Evolutionary conservation across 257 asterid species (phyloP).

Genomic region (Eucommia ulmoides): DNA sequence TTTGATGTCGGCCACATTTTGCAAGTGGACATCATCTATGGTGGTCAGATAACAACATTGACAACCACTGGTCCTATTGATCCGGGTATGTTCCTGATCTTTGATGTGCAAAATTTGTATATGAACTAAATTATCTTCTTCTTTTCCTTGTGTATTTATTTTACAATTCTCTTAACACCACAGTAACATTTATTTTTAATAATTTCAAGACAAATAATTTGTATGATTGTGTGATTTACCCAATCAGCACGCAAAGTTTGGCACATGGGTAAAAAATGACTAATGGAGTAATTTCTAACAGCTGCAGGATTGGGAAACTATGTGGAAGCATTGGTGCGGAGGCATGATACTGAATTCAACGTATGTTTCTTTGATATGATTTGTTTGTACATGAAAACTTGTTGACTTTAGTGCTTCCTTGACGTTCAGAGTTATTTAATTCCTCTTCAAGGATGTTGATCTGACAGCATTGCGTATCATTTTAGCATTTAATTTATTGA

Average conservation of each 20-base stretch:
- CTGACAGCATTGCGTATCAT: background rate
- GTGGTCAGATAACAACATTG: slow-evolving; percentile 36
- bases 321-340: slow-evolving; percentile 90
- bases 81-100: slow-evolving; percentile 40
- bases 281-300: slow-evolving; percentile 22
- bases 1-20: slow-evolving; percentile 80
- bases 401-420: background rate
- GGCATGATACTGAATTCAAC: slow-evolving; percentile 83
- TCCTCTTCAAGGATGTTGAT: background rate
- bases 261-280: too few relatives aligned
- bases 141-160: too few relatives aligned
- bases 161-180: too few relatives aligned
- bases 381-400: background rate
- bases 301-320: slow-evolving; percentile 96
- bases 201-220: too few relatives aligned
- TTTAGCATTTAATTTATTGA: background rate
- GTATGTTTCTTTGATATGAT: slow-evolving; percentile 26
- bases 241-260: too few relatives aligned
- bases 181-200: too few relatives aligned
- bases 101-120: background rate
- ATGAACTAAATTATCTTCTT: background rate
- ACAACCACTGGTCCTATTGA: slow-evolving; percentile 63
- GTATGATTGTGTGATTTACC: too few relatives aligned
- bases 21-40: slow-evolving; percentile 54
- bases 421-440: background rate